phyloP scores from a whole-genome alignment of 1,139 yeast species.

The Candida mesenterica region DNA sequence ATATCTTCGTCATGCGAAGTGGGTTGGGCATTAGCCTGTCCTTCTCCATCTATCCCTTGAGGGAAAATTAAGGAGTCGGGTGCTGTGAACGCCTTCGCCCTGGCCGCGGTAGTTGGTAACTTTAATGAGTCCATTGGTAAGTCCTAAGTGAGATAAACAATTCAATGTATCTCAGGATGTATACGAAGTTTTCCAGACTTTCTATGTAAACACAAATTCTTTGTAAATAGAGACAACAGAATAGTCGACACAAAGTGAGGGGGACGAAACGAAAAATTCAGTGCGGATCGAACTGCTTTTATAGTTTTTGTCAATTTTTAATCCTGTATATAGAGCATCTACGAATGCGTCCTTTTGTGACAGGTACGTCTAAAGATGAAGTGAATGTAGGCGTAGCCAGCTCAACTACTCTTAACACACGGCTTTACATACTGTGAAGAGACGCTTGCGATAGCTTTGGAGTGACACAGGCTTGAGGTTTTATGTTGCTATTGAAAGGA shows the following conservation, averaged over 20 bases:
- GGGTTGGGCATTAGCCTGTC: conserved; percentile 10
- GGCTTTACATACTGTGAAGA: too few relatives aligned
- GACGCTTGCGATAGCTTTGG: too few relatives aligned
- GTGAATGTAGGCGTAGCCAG: neutral
- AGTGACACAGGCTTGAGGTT: too few relatives aligned
- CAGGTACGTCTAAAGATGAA: too few relatives aligned
- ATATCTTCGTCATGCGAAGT: conserved; percentile 8
- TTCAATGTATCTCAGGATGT: conserved; percentile 40
- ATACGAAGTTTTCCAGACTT: neutral
- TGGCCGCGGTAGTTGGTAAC: conserved; percentile 78
- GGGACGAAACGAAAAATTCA: too few relatives aligned
- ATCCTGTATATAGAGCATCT: too few relatives aligned
- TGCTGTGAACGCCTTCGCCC: conserved; percentile 73
- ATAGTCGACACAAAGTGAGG: neutral
- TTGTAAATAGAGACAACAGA: neutral
- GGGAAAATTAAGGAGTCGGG: conserved; percentile 66
- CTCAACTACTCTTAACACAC: too few relatives aligned
- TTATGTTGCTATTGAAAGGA: too few relatives aligned
- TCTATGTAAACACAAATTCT: too few relatives aligned
- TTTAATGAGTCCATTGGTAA: conserved; percentile 67
- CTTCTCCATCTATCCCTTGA: conserved; percentile 38
- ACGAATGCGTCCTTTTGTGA: too few relatives aligned
- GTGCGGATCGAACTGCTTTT: neutral
- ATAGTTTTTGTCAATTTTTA: neutral
- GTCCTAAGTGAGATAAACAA: conserved; percentile 39